Evolutionary conservation across 352 stramenopile species (phyloP), one percentile per base, ranked within the genome.

Genomic region (Globisporangium iwayamae): DNA sequence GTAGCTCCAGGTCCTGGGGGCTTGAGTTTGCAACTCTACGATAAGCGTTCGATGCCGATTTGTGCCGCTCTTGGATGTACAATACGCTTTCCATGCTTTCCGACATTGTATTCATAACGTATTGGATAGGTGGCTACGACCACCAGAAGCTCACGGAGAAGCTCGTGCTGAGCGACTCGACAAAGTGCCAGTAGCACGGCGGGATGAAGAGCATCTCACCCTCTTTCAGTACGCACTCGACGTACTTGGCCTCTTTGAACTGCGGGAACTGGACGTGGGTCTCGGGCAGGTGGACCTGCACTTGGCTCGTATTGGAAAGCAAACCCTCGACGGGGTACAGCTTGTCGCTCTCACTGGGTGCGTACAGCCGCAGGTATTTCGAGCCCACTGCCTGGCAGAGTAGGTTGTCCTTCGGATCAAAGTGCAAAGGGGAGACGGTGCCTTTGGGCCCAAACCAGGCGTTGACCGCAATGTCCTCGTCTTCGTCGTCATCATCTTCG

Each of bases 141-240:
- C 85, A 94, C 84, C 86, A 94, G 38, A 91, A 94, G 57, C 83
- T 93, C 51, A 93, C 86, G 0, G 86, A 94, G 61, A 92, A 93
- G 61, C 86, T 94, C 41, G 76, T 81, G 28, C 65, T 81, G 20
- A 93, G 74, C n/a, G 85, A 94, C 22, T 74, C 75, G 39, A 97
- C 85, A 63, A 87, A 96, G 61, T 97, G 90, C 90, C 90, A 97
- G 47, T 88, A 90, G n/a, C 75, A 70, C 9, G 84, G 83, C 51
- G 90, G 90, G 61, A 97, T 95, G 70, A 92, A 97, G 5, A 97
- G 74, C 74, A 93, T 96, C 45, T 94, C 74, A 9, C 87, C 87
- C 52, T 81, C 78, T 34, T 64, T 59, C 20, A 93, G 68, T 30
- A 88, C 74, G 54, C 89, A 94, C 60, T 94, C 78, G n/a, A 86